phyloP scores from a whole-genome alignment of 2,329 filamentous ascomycete genomes.

The Ophiostoma himal-ulmi region DNA sequence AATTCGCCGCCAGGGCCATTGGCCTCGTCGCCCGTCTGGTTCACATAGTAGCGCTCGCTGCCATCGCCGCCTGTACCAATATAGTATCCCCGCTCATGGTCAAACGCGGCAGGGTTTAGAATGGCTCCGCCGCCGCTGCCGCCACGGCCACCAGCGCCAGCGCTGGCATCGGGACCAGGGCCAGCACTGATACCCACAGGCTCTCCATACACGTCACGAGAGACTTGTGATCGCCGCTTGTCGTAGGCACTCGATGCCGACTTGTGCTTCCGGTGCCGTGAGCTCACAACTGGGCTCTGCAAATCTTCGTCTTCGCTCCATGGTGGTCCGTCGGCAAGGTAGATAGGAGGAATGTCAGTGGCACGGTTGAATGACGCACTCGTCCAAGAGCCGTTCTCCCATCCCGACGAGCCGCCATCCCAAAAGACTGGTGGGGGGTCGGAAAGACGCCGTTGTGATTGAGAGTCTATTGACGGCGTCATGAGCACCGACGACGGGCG shows the following conservation, averaged over 20 bases:
- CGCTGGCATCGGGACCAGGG: background rate
- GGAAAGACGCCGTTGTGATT: conserved; percentile 63
- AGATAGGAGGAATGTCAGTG: conserved; percentile 72
- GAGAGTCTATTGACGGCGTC: conserved; percentile 70
- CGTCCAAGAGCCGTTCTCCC: conserved; percentile 47
- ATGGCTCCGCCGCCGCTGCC: conserved; percentile 26
- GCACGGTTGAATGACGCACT: conserved; percentile 52
- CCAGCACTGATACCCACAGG: conserved; percentile 2
- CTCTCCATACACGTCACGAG: conserved; percentile 34
- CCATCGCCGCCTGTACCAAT: conserved; percentile 63
- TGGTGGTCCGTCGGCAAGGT: conserved; percentile 81
- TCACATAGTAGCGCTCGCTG: conserved; percentile 68
- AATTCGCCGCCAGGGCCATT: conserved; percentile 74
- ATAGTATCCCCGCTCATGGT: conserved; percentile 61
- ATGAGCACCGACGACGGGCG: conserved; percentile 68
- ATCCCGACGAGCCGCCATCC: conserved; percentile 61
- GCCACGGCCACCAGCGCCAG: conserved; percentile 14
- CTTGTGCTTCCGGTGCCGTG: conserved; percentile 80
- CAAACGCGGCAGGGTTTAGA: conserved; percentile 46
- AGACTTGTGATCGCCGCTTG: conserved; percentile 41
- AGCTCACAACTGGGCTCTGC: conserved; percentile 82
- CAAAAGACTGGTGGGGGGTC: conserved; percentile 66
- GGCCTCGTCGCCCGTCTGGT: conserved; percentile 63
- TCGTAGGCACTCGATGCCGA: conserved; percentile 51
- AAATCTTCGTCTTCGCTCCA: conserved; percentile 96